These are phyloP conservation scores for Lomentospora prolificans DNA, from an alignment of 2,329 filamentous ascomycete species.

Conservation along the genomic window DNA sequence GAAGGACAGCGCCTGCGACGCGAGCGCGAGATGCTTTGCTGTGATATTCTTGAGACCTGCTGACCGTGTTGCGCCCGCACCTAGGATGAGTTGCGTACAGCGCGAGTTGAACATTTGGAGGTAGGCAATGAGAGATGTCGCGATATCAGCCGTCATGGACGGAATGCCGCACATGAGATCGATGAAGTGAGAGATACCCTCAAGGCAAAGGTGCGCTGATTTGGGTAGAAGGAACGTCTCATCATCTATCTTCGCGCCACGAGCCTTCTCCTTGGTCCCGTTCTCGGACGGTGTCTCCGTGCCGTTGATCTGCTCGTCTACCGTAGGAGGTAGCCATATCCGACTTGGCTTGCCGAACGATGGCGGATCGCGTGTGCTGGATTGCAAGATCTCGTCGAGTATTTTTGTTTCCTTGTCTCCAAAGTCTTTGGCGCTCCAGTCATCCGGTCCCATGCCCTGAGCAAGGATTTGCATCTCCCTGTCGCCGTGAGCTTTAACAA, in stretches of 20 bases:
- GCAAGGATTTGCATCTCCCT: conserved; percentile 65
- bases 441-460: conserved; percentile 68
- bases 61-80: conserved; percentile 79
- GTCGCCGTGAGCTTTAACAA: conserved; percentile 62
- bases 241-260: conserved; percentile 69
- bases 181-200: conserved; percentile 73
- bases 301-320: conserved; percentile 23
- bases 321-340: conserved; percentile 42
- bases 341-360: conserved; percentile 54
- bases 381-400: conserved; percentile 55
- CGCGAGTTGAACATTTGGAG: conserved; percentile 92
- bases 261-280: conserved; percentile 51
- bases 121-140: conserved; percentile 70
- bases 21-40: conserved; percentile 86
- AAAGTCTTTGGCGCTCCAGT: conserved; percentile 73
- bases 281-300: conserved; percentile 32
- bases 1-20: conserved; percentile 81
- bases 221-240: conserved; percentile 79
- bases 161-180: conserved; percentile 78
- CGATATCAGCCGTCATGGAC: conserved; percentile 78
- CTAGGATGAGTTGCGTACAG: conserved; percentile 91
- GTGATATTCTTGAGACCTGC: conserved; percentile 94
- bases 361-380: conserved; percentile 60
- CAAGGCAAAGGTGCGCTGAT: conserved; percentile 72
- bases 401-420: conserved; percentile 48